Conservation (phyloP, 345 rosid species). For the Salix exigua region DNA sequence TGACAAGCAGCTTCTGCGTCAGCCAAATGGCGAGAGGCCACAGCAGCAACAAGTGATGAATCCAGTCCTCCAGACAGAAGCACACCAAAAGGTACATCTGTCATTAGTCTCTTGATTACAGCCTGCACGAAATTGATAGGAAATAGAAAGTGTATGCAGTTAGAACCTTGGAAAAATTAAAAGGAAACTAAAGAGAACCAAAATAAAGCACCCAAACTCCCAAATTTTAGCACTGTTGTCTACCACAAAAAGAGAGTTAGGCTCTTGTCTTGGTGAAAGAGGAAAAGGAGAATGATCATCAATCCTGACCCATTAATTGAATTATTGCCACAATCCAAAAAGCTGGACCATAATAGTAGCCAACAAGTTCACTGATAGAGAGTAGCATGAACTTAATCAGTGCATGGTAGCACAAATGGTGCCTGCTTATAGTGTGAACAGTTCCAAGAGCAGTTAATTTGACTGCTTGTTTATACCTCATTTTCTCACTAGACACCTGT, state of each 20-base stretch:
- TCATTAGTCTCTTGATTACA: conserved; percentile 75
- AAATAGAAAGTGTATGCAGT: neutral
- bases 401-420: neutral
- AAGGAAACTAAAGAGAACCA: neutral
- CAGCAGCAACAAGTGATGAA: conserved; percentile 83
- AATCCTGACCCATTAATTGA: no score
- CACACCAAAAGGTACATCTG: conserved; percentile 89
- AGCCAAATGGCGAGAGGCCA: conserved; percentile 59
- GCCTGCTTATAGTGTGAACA: neutral
- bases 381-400: neutral
- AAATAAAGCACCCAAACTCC: neutral
- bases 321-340: neutral
- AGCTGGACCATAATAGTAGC: neutral
- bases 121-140: conserved; percentile 40
- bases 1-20: conserved; percentile 65
- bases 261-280: no score
- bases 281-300: no score
- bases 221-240: neutral
- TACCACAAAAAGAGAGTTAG: no score
- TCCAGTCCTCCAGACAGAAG: conserved; percentile 87
- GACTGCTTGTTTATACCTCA: neutral
- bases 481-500: neutral
- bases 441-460: neutral
- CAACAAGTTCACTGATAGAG: neutral
- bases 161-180: neutral